These are phyloP conservation scores for Lophiotrema nucula DNA, from an alignment of 495 filamentous ascomycete species.

Conservation along the genomic window DNA sequence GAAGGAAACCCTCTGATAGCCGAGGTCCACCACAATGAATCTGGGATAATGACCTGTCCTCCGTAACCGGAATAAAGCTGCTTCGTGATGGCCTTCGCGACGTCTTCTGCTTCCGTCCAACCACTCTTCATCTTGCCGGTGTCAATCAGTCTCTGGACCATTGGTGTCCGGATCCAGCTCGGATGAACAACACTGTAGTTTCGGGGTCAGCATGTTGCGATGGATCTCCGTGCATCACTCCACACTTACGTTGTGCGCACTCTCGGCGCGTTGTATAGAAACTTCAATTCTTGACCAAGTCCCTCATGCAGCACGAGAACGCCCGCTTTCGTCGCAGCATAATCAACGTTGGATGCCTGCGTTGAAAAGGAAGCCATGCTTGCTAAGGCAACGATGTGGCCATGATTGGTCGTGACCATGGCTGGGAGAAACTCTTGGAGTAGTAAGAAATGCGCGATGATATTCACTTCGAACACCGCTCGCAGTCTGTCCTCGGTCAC, in stretches of 20 bases:
- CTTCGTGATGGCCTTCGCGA: too few species aligned
- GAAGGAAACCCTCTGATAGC: too few species aligned
- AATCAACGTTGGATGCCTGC: constrained; percentile 50
- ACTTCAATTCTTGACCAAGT: constrained; percentile 31
- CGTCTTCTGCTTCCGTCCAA: too few species aligned
- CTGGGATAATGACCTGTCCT: too few species aligned
- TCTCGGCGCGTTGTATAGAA: constrained; percentile 25
- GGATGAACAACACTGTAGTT: constrained; percentile 38
- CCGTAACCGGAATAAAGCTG: too few species aligned
- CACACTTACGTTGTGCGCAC: constrained; percentile 16
- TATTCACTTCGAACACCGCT: constrained; percentile 57
- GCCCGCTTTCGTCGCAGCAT: constrained; percentile 56
- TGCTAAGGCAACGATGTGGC: constrained; percentile 57
- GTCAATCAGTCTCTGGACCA: constrained; percentile 18
- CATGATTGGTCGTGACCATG: constrained; percentile 58
- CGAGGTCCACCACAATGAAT: too few species aligned
- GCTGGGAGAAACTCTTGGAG: constrained; percentile 58
- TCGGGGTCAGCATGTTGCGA: neutral
- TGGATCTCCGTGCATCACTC: neutral
- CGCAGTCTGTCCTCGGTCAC: constrained; percentile 47
- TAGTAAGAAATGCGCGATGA: constrained; percentile 54
- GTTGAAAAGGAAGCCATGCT: constrained; percentile 53
- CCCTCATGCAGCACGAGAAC: constrained; percentile 54
- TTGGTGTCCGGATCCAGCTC: constrained; percentile 28
- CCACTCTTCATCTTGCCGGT: too few species aligned